Percentiles rank a stretch among this genome's conserved stretches.
These are phyloP conservation scores for Schizosaccharomyces osmophilus DNA, from an alignment of 805 yeast species.

Conservation along the genomic window DNA sequence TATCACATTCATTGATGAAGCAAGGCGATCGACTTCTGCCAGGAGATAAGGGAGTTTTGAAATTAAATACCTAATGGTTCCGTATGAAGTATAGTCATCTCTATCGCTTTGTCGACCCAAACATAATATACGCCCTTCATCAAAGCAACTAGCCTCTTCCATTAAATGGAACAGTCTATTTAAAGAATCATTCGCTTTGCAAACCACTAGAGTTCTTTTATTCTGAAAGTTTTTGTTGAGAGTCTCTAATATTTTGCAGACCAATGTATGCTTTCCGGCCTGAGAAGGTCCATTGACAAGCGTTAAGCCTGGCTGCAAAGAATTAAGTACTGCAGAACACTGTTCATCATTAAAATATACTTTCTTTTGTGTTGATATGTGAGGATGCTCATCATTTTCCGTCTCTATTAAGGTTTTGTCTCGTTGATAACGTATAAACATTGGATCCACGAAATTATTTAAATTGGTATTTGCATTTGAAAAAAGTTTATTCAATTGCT, in stretches of 20 bases:
- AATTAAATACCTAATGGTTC: not conserved
- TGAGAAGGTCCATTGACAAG: not conserved
- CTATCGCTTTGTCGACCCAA: not conserved
- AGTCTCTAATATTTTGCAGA: not conserved
- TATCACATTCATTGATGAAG: not conserved
- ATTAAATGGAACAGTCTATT: not conserved
- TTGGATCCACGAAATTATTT: too few species aligned
- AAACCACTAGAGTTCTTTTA: not conserved
- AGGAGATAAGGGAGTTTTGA: not conserved
- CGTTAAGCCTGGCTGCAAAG: not conserved
- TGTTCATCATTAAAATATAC: not conserved
- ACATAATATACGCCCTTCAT: not conserved
- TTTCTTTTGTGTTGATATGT: too few species aligned
- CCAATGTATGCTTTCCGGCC: not conserved
- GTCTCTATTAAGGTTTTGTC: too few species aligned
- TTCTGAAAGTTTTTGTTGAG: not conserved
- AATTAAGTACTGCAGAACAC: not conserved
- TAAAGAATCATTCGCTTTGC: not conserved
- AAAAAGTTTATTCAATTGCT: not conserved
- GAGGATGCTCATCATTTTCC: too few species aligned
- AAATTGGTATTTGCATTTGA: not conserved
- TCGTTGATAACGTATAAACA: too few species aligned
- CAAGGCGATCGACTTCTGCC: not conserved
- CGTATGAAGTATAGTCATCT: not conserved
- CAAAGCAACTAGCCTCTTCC: not conserved